Conservation (phyloP, 1,284 basidiomycete species). For the Xerocomus cyaneibrunnescens region DNA sequence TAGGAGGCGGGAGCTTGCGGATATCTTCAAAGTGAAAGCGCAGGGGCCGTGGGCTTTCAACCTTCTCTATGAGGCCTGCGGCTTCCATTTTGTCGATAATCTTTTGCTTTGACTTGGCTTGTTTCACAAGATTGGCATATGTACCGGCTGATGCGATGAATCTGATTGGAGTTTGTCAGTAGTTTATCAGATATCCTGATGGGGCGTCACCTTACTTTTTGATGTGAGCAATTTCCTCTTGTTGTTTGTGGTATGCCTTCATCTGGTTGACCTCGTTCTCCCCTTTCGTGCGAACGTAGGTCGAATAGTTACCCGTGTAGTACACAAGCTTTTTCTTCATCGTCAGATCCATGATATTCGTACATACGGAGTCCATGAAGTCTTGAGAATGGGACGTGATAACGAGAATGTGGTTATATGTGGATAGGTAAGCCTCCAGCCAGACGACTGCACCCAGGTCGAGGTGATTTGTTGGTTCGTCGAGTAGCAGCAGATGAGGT, state of each 20-base stretch:
- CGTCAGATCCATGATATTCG: slow-evolving; percentile 97
- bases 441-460: slow-evolving; percentile 98
- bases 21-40: slow-evolving; percentile 98
- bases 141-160: slow-evolving; percentile 99
- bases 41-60: slow-evolving; percentile 72
- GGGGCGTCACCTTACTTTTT: slow-evolving; percentile 66
- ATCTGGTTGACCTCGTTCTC: slow-evolving; percentile 99
- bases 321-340: slow-evolving; percentile 85
- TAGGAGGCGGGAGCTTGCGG: slow-evolving; percentile 91
- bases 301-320: slow-evolving; percentile 97
- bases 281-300: slow-evolving; percentile 92
- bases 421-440: slow-evolving; percentile 97
- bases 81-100: slow-evolving; percentile 99
- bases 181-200: not conserved
- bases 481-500: slow-evolving; percentile 91
- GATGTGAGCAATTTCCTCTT: slow-evolving; percentile 97
- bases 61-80: slow-evolving; percentile 93
- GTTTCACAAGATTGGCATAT: slow-evolving; percentile 97
- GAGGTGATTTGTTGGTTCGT: slow-evolving; percentile 88
- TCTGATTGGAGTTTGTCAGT: slow-evolving; percentile 42
- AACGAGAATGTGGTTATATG: slow-evolving; percentile 98
- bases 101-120: slow-evolving; percentile 99
- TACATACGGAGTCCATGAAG: slow-evolving; percentile 97
- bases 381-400: slow-evolving; percentile 97
- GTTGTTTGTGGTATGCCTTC: slow-evolving; percentile 99